These are phyloP conservation scores for Phoma sp. DNA, from an alignment of 2,329 filamentous ascomycete species.

Conservation along the genomic window DNA sequence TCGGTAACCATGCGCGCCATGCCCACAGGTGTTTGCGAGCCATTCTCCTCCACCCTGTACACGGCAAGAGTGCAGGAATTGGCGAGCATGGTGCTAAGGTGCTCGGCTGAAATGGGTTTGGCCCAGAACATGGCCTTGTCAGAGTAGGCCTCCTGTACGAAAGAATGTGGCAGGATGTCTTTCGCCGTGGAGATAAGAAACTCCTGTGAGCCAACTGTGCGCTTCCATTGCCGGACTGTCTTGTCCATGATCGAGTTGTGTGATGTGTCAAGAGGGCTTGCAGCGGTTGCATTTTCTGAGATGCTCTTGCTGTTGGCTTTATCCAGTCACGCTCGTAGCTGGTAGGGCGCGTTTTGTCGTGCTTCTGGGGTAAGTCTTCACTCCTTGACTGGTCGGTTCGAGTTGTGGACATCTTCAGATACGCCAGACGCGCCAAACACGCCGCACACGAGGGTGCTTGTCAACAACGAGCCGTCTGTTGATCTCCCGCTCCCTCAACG, in stretches of 20 bases:
- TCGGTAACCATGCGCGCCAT: slow-evolving; percentile 72
- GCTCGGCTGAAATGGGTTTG: slow-evolving; percentile 26
- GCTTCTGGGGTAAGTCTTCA: not conserved
- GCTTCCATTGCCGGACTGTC: slow-evolving; percentile 34
- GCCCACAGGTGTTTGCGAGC: slow-evolving; percentile 56
- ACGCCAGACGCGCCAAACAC: slow-evolving; percentile 11
- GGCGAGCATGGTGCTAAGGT: slow-evolving; percentile 35
- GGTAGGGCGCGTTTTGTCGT: not conserved
- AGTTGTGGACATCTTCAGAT: not conserved
- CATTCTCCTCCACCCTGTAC: slow-evolving; percentile 21
- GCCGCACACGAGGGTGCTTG: not conserved
- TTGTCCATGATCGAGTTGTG: slow-evolving; percentile 22
- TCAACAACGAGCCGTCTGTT: not conserved
- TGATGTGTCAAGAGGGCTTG: not conserved
- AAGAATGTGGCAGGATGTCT: slow-evolving; percentile 34
- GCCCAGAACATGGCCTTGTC: slow-evolving; percentile 42
- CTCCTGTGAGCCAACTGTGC: slow-evolving; percentile 21
- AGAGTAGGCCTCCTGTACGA: slow-evolving; percentile 41
- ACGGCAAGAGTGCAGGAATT: slow-evolving; percentile 44
- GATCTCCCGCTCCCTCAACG: slow-evolving; percentile 2
- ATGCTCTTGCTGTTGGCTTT: not conserved
- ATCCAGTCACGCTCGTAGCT: not conserved
- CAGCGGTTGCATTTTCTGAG: not conserved
- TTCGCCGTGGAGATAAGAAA: slow-evolving; percentile 40
- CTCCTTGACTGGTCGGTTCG: not conserved